phyloP scores from a whole-genome alignment of 257 asterid species.

The Scutellaria minor region DNA sequence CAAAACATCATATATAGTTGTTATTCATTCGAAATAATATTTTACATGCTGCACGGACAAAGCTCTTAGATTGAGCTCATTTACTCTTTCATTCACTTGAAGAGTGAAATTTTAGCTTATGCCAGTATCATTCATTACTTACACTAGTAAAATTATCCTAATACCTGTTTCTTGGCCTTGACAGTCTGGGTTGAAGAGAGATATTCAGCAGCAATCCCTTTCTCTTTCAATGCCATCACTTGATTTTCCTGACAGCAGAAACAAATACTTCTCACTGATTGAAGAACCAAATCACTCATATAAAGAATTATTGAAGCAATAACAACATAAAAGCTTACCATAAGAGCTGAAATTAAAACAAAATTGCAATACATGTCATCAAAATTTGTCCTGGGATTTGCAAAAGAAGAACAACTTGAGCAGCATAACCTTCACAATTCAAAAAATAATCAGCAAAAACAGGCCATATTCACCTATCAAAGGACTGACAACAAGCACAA shows the following conservation, averaged over 20 bases:
- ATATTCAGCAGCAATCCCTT: slow-evolving; percentile 87
- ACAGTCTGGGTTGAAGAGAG: slow-evolving; percentile 87
- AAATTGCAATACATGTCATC: slow-evolving; percentile 34
- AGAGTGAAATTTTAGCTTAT: slow-evolving; percentile 1
- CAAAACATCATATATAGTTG: neutral
- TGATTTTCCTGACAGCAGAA: slow-evolving; percentile 75
- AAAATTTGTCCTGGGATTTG: slow-evolving; percentile 51
- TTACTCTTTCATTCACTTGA: slow-evolving; percentile 15
- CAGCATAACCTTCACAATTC: slow-evolving; percentile 49
- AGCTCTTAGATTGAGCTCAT: slow-evolving; percentile 4
- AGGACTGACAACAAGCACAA: slow-evolving; percentile 96
- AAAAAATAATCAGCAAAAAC: slow-evolving; percentile 37
- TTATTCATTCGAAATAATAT: neutral
- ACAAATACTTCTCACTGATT: slow-evolving; percentile 12
- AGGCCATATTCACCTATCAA: slow-evolving; percentile 74
- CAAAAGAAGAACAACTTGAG: slow-evolving; percentile 51
- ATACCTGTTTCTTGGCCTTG: slow-evolving; percentile 75
- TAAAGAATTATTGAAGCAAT: neutral
- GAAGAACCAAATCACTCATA: slow-evolving; percentile 21
- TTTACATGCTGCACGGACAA: neutral
- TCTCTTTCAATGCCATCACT: slow-evolving; percentile 78
- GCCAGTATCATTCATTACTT: slow-evolving; percentile 19
- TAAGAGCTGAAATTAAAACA: slow-evolving; percentile 66
- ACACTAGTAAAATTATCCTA: slow-evolving; percentile 17
- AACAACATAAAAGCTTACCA: slow-evolving; percentile 57